A percentile compares a stretch with the other conserved stretches of the same genome.
Conservation (phyloP, 192 early-diverging fungal species). For the Dimargaris cristalligena region DNA sequence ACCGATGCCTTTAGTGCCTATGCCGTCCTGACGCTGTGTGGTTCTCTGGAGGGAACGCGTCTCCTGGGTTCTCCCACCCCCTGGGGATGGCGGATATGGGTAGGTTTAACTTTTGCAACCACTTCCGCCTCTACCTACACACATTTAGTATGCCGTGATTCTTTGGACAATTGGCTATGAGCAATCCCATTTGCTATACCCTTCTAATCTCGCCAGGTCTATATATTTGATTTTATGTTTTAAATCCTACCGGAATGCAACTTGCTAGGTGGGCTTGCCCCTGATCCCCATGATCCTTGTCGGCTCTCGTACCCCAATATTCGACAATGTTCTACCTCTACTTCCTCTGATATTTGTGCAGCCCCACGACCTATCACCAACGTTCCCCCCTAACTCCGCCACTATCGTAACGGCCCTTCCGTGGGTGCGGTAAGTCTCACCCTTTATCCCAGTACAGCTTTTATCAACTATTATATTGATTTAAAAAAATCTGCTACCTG, state of each 20-base stretch:
- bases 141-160: neutral
- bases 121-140: neutral
- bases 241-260: neutral
- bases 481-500: constrained; percentile 14
- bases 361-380: constrained; percentile 22
- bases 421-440: constrained; percentile 31
- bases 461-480: constrained; percentile 14
- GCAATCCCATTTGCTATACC: neutral
- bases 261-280: constrained; percentile 5
- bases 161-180: neutral
- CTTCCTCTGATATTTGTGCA: constrained; percentile 29
- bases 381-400: constrained; percentile 30
- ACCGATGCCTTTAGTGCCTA: constrained; percentile 19
- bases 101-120: constrained; percentile 14
- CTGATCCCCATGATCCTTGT: constrained; percentile 32
- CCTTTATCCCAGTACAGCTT: constrained; percentile 20
- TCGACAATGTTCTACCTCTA: constrained; percentile 32
- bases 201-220: neutral
- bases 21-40: constrained; percentile 36
- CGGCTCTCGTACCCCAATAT: constrained; percentile 27
- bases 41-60: constrained; percentile 29
- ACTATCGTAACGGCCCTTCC: constrained; percentile 32
- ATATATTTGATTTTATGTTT: neutral
- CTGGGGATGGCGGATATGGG: constrained; percentile 47
- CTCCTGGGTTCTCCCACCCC: constrained; percentile 28